Evolutionary conservation across 768 basidiomycete genomes (phyloP), one percentile per base, ranked within the genome.

Genomic region (Lactarius psammicola): DNA sequence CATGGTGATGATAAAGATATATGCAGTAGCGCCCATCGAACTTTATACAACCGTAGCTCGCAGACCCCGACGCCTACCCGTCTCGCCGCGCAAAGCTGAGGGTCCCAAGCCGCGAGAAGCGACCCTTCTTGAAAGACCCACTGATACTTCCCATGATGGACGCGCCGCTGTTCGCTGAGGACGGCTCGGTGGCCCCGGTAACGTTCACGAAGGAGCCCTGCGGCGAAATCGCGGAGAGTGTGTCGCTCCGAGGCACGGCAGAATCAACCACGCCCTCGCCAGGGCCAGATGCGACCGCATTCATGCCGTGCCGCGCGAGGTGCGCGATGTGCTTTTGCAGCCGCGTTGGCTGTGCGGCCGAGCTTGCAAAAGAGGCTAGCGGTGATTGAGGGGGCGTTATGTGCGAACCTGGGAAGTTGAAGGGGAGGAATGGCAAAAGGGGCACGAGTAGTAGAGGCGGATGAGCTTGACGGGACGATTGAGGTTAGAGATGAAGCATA

Each of bases 251-350:
- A 28, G 56, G 30, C 1, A 59, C 7, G 40, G 15, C 61, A 42
- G 76, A 64, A 31, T 68, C 67, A 2, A 33, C 49, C 23, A 26
- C 34, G 38, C 56, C 77, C 53, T 91, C 90, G 4, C 85, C 85
- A 42, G 89, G 90, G 8, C 88, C 88, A 1, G 89, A 90, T 31
- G 91, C 83, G 6, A 94, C 87, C 1, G 88, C 91, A 54, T 86
- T 88, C 75, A 94, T 88, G 11, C 92, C 92, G 72, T 94, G 90
- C 31, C 89, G 83, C 20, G 92, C 85, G 7, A 94, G 80, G 69
- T 93, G 87, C 6, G 91, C 92, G 0, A 94, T 81, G 67, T 92
- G 89, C 20, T 88, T 82, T 69, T 93, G 91, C 23, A 94, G 78
- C 2, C 89, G 89, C 0, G 92, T 92, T 70, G 66, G 66, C 26